A percentile compares a stretch with the other conserved stretches of the same genome.
Conservation (phyloP, 2,329 filamentous ascomycete species). For the Xylaria sp. region DNA sequence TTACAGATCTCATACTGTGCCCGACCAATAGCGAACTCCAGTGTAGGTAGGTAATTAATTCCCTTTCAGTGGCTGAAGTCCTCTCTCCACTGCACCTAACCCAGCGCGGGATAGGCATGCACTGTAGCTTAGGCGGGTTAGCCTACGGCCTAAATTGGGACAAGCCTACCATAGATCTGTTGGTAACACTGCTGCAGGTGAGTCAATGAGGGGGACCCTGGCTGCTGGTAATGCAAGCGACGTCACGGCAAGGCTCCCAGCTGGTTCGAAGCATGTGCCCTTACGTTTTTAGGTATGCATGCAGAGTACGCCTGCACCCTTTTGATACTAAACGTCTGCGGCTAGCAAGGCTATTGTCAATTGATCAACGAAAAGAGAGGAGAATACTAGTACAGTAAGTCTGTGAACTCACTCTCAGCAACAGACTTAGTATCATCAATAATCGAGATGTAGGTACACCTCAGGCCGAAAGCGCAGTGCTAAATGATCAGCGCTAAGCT, state of each 20-base stretch:
- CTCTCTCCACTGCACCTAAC: background rate
- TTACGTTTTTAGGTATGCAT: constrained; percentile 27
- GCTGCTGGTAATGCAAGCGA: constrained; percentile 18
- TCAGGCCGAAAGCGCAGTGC: background rate
- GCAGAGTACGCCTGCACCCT: background rate
- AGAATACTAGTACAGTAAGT: background rate
- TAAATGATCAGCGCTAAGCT: constrained; percentile 39
- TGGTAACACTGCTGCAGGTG: constrained; percentile 12
- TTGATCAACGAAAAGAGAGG: background rate
- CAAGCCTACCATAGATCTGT: background rate
- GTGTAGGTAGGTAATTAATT: constrained; percentile 20
- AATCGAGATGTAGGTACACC: background rate
- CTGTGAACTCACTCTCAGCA: background rate
- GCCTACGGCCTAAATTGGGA: background rate
- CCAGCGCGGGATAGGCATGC: constrained; percentile 5
- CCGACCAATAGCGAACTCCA: background rate
- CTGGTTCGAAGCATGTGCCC: constrained; percentile 23
- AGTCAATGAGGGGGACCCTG: constrained; percentile 15
- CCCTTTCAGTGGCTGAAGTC: constrained; percentile 19
- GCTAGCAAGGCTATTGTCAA: background rate
- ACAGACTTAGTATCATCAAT: background rate
- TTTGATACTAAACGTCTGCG: constrained; percentile 3
- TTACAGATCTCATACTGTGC: background rate
- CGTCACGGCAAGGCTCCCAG: constrained; percentile 35
- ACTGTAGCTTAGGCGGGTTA: constrained; percentile 11